A percentile compares a stretch with the other conserved stretches of the same genome.
phyloP scores from a whole-genome alignment of 2,329 filamentous ascomycete species.

The Neophaeococcomyces mojaviensis region DNA sequence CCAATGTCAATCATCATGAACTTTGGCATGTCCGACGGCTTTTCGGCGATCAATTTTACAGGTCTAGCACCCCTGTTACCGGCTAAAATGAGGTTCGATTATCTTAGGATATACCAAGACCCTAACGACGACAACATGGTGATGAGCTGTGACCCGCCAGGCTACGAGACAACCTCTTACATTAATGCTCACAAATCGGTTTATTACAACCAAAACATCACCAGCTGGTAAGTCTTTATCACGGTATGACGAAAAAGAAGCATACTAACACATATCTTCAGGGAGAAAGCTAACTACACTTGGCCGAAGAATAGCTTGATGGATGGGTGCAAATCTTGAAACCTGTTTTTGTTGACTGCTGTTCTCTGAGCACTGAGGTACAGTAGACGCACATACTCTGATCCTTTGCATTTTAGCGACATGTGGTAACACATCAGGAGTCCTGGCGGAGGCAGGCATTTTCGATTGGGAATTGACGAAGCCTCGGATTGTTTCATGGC shows the following conservation, averaged over 20 bases:
- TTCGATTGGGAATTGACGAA: not conserved
- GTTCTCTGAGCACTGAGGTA: not conserved
- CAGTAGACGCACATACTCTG: slow-evolving; percentile 2
- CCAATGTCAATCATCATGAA: slow-evolving; percentile 62
- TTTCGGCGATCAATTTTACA: slow-evolving; percentile 54
- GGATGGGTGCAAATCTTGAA: slow-evolving; percentile 40
- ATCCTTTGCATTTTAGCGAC: slow-evolving; percentile 9
- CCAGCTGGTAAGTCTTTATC: slow-evolving; percentile 47
- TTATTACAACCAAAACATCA: slow-evolving; percentile 58
- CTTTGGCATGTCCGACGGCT: slow-evolving; percentile 62
- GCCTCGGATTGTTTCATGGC: not conserved
- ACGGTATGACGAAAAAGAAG: not conserved
- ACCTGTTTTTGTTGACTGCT: not conserved
- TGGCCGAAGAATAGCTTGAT: slow-evolving; percentile 59
- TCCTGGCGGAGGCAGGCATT: slow-evolving; percentile 4
- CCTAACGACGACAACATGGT: slow-evolving; percentile 41
- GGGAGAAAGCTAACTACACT: slow-evolving; percentile 44
- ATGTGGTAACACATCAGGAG: slow-evolving; percentile 2
- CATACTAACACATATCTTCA: slow-evolving; percentile 21
- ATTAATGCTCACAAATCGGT: slow-evolving; percentile 55
- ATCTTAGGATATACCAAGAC: slow-evolving; percentile 64
- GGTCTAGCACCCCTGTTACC: slow-evolving; percentile 51
- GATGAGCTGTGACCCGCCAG: slow-evolving; percentile 60
- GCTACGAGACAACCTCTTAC: slow-evolving; percentile 60
- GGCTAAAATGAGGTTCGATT: slow-evolving; percentile 61